Evolutionary conservation across 108 stramenopile genomes (phyloP).

Genomic region (Aurantiochytrium sp.): DNA sequence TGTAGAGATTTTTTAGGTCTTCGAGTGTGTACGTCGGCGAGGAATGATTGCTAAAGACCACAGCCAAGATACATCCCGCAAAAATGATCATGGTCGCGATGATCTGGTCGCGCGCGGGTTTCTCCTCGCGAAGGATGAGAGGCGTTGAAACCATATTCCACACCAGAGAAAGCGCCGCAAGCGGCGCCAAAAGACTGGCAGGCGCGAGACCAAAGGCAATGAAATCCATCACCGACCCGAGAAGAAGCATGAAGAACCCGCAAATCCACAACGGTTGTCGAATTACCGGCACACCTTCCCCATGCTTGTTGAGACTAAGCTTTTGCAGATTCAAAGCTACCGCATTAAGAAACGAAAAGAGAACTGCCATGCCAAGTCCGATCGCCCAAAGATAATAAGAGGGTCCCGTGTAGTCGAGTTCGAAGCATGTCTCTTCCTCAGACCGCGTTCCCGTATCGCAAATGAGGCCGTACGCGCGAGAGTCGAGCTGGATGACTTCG

Average conservation of each 20-base stretch:
- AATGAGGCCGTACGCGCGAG: not conserved
- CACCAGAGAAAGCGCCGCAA: constrained; percentile 42
- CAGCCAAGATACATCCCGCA: constrained; percentile 34
- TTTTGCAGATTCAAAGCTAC: constrained; percentile 11
- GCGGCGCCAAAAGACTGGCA: constrained; percentile 35
- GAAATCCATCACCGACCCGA: constrained; percentile 40
- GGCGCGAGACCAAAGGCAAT: constrained; percentile 45
- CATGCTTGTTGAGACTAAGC: not conserved
- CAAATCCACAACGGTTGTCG: constrained; percentile 40
- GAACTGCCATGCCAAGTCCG: not conserved
- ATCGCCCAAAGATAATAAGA: not conserved
- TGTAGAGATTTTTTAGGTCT: constrained; percentile 22
- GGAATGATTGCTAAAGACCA: constrained; percentile 34
- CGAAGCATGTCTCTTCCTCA: not conserved
- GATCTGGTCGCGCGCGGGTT: constrained; percentile 24
- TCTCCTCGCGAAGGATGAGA: constrained; percentile 35
- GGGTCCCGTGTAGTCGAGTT: not conserved
- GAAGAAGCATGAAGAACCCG: constrained; percentile 27
- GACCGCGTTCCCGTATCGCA: not conserved
- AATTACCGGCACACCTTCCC: not conserved
- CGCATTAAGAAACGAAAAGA: not conserved
- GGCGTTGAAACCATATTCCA: constrained; percentile 28
- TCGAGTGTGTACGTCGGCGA: constrained; percentile 40
- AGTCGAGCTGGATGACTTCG: not conserved
- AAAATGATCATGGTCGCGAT: constrained; percentile 41